phyloP scores from a whole-genome alignment of 306 rosid genomes.

The Cicer chorassanicum region DNA sequence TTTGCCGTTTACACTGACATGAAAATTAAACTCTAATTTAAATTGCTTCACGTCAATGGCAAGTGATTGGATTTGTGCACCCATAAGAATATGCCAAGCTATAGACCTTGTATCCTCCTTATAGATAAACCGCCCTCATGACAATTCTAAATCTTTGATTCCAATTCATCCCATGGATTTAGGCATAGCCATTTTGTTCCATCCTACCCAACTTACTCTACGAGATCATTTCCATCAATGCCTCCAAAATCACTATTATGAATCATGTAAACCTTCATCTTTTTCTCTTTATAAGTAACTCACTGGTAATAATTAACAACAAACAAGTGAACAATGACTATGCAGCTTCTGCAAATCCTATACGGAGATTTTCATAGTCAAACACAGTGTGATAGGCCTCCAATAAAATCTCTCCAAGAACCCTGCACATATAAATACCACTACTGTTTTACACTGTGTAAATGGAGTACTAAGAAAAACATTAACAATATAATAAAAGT shows the following conservation, averaged over 20 bases:
- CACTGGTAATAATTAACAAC: background rate
- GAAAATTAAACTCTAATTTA: no score
- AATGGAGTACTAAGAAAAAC: slow-evolving; percentile 4
- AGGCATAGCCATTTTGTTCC: no score
- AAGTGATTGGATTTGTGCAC: no score
- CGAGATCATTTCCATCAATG: no score
- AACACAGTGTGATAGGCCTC: slow-evolving; percentile 79
- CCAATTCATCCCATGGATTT: no score
- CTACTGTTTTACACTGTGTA: slow-evolving; percentile 14
- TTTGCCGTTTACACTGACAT: no score
- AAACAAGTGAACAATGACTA: slow-evolving; percentile 23
- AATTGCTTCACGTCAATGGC: no score
- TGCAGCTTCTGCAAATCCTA: slow-evolving; percentile 76
- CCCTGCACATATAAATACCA: slow-evolving; percentile 58
- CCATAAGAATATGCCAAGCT: no score
- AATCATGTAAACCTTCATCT: slow-evolving; percentile 15
- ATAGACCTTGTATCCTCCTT: no score
- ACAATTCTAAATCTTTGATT: no score
- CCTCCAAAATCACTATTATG: background rate
- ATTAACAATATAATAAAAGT: background rate
- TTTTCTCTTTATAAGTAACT: slow-evolving; percentile 5
- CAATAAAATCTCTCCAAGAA: slow-evolving; percentile 69
- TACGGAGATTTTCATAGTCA: slow-evolving; percentile 64
- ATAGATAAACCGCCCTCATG: no score
- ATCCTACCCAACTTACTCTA: no score